These are phyloP conservation scores for Lyophyllum semitale DNA, from an alignment of 768 basidiomycete genomes.

Conservation along the genomic window DNA sequence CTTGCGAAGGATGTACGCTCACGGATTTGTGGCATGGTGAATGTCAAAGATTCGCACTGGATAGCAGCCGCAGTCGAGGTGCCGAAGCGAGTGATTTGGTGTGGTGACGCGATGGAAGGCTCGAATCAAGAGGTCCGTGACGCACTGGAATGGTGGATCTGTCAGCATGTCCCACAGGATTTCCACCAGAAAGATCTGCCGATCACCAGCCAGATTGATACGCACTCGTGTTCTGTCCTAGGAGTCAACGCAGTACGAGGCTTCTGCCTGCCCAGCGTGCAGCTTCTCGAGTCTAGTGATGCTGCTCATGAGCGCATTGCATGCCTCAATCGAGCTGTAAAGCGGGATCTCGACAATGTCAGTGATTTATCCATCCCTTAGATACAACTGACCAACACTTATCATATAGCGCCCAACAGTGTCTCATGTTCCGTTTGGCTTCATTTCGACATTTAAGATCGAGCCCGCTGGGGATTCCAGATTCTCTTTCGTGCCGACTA, in stretches of 20 bases:
- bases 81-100: neutral
- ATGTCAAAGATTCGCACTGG: neutral
- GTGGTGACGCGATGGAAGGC: neutral
- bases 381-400: too few species aligned
- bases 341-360: neutral
- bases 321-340: neutral
- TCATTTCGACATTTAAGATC: neutral
- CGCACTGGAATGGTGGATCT: neutral
- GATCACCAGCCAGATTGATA: neutral
- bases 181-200: neutral
- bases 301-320: neutral
- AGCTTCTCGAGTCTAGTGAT: neutral
- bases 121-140: neutral
- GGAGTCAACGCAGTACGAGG: neutral
- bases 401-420: too few species aligned
- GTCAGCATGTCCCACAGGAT: neutral
- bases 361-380: neutral
- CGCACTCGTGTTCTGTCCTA: neutral
- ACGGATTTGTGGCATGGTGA: neutral
- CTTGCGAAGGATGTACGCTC: neutral
- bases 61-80: neutral
- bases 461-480: too few species aligned
- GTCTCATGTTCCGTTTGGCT: too few species aligned
- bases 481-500: too few species aligned
- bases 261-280: neutral